Evolutionary conservation across 306 rosid species (phyloP).

Genomic region (Leucaena leucocephala): DNA sequence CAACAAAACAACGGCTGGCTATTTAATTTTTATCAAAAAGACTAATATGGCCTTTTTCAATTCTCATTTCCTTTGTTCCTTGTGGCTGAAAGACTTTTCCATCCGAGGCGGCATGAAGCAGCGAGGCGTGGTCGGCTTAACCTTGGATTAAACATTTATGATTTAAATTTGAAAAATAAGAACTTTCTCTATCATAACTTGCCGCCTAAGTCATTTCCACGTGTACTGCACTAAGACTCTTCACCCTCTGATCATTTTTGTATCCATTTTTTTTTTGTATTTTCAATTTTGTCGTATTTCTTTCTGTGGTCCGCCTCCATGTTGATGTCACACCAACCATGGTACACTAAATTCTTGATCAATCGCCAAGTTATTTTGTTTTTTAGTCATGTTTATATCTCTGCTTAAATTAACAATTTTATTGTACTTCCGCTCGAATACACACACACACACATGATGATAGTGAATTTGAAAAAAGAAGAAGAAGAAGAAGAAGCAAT

Average conservation of each 20-base stretch:
- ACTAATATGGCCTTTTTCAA: background rate
- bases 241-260: background rate
- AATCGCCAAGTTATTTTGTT: background rate
- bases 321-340: background rate
- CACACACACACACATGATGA: background rate
- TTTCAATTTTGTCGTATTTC: background rate
- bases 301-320: background rate
- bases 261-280: background rate
- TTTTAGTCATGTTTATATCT: background rate
- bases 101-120: conserved; percentile 11
- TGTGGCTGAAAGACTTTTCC: conserved; percentile 28
- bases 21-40: background rate
- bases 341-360: background rate
- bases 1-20: background rate
- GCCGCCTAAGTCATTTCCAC: background rate
- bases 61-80: background rate
- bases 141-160: background rate
- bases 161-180: background rate
- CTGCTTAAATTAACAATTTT: too few species aligned
- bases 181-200: conserved; percentile 25
- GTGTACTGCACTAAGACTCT: background rate
- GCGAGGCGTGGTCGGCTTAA: conserved; percentile 7
- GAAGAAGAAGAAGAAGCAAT: background rate
- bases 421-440: too few species aligned
- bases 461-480: background rate